These are phyloP conservation scores for Sarcocystis neurona DNA, from an alignment of 169 alveolate species.

Conservation along the genomic window DNA sequence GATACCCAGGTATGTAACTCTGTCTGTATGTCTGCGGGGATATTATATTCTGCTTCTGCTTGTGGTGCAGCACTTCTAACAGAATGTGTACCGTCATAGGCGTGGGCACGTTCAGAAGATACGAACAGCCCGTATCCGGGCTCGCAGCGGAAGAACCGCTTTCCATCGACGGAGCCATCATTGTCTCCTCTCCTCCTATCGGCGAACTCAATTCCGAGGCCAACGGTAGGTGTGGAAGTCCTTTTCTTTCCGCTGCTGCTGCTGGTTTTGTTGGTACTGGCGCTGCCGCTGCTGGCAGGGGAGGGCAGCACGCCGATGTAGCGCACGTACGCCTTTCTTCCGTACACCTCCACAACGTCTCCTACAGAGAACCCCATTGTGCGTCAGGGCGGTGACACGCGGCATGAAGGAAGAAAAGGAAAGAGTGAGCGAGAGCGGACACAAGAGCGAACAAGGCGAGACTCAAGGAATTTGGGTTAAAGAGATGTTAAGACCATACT, in stretches of 20 bases:
- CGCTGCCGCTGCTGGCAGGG: neutral
- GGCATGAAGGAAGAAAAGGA: neutral
- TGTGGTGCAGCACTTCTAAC: no score
- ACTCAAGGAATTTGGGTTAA: no score
- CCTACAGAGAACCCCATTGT: constrained; percentile 46
- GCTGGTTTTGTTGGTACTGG: no score
- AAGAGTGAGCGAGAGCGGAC: neutral
- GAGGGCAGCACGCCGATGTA: constrained; percentile 44
- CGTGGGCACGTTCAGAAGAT: neutral
- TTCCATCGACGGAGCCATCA: constrained; percentile 58
- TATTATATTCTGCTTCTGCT: no score
- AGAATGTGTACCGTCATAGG: constrained; percentile 34
- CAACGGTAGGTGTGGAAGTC: constrained; percentile 9
- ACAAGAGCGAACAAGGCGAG: neutral
- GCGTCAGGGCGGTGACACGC: no score
- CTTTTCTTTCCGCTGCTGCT: neutral
- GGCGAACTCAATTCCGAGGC: constrained; percentile 51
- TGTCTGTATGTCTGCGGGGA: no score
- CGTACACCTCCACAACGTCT: constrained; percentile 55
- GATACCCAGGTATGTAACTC: no score
- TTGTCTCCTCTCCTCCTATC: constrained; percentile 25
- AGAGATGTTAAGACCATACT: no score
- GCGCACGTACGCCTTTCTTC: constrained; percentile 42
- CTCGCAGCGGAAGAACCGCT: constrained; percentile 47
- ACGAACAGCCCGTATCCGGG: constrained; percentile 52